These are phyloP conservation scores for Pseudozyma flocculosa DNA, from an alignment of 1,284 basidiomycete genomes.

Conservation along the genomic window DNA sequence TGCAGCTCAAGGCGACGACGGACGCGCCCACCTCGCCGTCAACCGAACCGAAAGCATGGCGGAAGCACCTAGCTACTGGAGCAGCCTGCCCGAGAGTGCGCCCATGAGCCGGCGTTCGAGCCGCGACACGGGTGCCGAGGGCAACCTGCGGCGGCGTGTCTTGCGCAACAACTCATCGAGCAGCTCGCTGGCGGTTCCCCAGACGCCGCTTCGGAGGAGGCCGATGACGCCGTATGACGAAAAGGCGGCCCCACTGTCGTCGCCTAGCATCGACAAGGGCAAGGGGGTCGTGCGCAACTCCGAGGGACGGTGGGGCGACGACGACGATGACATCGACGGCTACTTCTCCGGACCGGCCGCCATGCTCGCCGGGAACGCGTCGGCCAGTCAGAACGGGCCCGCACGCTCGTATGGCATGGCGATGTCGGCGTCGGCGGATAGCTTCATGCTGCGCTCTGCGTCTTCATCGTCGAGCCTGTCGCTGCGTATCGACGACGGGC, in stretches of 20 bases:
- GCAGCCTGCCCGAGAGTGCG: not conserved
- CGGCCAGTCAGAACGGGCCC: not conserved
- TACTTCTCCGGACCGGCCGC: conserved; percentile 10
- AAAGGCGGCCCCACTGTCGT: conserved; percentile 31
- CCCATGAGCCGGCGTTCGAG: not conserved
- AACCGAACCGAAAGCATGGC: no score
- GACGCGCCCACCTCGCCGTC: not conserved
- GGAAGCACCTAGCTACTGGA: not conserved
- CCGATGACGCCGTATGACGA: conserved; percentile 34
- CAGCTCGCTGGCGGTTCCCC: conserved; percentile 12
- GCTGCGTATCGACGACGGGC: conserved; percentile 24
- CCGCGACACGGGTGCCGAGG: not conserved
- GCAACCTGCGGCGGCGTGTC: not conserved
- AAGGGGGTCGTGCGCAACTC: conserved; percentile 24
- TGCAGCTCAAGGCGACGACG: not conserved
- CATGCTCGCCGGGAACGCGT: not conserved
- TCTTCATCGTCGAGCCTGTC: conserved; percentile 2
- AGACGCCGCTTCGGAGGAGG: conserved; percentile 14
- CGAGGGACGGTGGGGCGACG: no score
- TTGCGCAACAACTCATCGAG: conserved; percentile 9
- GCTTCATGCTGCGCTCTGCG: conserved; percentile 9
- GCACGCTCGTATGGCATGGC: not conserved
- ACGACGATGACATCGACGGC: conserved; percentile 16
- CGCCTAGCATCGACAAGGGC: conserved; percentile 32
- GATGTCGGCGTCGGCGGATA: conserved; percentile 1